These are phyloP conservation scores for Penicillium pulvis DNA, from an alignment of 495 filamentous ascomycete species.

Conservation along the genomic window DNA sequence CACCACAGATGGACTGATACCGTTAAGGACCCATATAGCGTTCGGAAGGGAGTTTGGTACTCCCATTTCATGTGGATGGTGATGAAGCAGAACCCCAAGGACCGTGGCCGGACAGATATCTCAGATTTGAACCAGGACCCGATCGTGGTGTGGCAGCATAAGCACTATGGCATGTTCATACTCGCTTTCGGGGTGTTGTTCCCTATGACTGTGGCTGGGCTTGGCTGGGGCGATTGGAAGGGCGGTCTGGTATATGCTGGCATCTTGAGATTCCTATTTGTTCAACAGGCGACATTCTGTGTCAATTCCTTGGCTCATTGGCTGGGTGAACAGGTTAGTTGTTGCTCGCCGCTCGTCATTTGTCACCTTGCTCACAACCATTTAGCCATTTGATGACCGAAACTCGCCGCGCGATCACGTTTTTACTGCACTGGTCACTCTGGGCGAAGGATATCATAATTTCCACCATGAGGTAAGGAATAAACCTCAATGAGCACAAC, in stretches of 20 bases:
- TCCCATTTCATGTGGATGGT: conserved; percentile 88
- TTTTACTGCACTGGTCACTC: conserved; percentile 84
- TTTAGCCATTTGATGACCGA: conserved; percentile 85
- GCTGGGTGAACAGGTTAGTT: conserved; percentile 72
- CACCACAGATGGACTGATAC: conserved; percentile 97
- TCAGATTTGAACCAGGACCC: conserved; percentile 87
- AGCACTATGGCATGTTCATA: conserved; percentile 77
- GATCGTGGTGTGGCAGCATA: conserved; percentile 86
- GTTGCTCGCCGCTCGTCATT: background rate
- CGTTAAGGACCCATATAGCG: conserved; percentile 91
- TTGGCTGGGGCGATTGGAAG: conserved; percentile 79
- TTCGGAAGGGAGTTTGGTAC: conserved; percentile 89
- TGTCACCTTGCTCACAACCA: background rate
- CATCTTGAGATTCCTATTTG: conserved; percentile 86
- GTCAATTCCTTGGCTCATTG: conserved; percentile 95
- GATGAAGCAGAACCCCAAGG: conserved; percentile 82
- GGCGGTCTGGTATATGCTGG: conserved; percentile 88
- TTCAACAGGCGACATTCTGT: conserved; percentile 87
- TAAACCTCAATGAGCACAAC: background rate
- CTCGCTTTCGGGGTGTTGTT: conserved; percentile 79
- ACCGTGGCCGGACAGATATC: conserved; percentile 86
- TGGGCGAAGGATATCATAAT: conserved; percentile 94
- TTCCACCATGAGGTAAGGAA: conserved; percentile 74
- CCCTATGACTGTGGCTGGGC: conserved; percentile 73
- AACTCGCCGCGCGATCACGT: conserved; percentile 92